phyloP scores from a whole-genome alignment of 2,329 filamentous ascomycete species.

The Xylaria sp. region DNA sequence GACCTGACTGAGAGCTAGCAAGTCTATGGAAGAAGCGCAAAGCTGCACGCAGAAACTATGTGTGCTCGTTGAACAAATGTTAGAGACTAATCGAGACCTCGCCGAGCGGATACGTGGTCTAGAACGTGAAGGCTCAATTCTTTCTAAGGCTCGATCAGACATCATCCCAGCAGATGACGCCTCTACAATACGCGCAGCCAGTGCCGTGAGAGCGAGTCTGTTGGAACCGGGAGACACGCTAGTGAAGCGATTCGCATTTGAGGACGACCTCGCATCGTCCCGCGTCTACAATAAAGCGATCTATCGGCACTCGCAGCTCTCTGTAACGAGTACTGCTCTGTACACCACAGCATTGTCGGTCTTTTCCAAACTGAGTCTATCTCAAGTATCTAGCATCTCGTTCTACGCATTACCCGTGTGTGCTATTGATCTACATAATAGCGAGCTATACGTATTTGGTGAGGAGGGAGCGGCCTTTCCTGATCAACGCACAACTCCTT shows the following conservation, averaged over 20 bases:
- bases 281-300: constrained; percentile 10
- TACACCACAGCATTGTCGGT: constrained; percentile 7
- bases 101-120: constrained; percentile 16
- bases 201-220: not conserved
- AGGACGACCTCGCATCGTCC: constrained; percentile 14
- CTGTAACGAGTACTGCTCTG: constrained; percentile 12
- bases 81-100: constrained; percentile 16
- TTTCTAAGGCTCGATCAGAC: constrained; percentile 8
- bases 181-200: not conserved
- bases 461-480: constrained; percentile 7
- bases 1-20: not conserved
- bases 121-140: constrained; percentile 14
- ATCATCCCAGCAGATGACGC: constrained; percentile 1
- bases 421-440: constrained; percentile 11
- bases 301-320: constrained; percentile 4
- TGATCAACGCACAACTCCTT: not conserved
- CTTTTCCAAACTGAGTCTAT: constrained; percentile 8
- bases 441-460: constrained; percentile 16
- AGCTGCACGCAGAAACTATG: constrained; percentile 15
- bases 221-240: not conserved
- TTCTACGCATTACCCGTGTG: constrained; percentile 17
- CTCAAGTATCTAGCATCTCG: constrained; percentile 15
- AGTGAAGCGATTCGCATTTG: constrained; percentile 11
- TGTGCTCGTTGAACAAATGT: constrained; percentile 4
- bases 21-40: constrained; percentile 17